Conservation (phyloP, 2,329 filamentous ascomycete genomes). For the Xylariaceae sp. region DNA sequence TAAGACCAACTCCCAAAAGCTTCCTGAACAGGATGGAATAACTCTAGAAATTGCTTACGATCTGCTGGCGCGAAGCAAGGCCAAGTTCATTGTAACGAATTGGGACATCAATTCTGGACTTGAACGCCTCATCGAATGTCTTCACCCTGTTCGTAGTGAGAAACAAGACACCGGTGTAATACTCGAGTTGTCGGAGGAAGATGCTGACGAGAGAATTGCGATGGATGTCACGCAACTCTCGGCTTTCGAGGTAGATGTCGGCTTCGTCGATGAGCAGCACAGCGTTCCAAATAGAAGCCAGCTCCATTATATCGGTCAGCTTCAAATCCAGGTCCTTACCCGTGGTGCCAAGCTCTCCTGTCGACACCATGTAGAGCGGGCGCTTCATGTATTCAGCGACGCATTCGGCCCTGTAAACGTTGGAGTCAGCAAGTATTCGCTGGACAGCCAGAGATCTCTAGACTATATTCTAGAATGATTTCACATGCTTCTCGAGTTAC, state of each 20-base stretch:
- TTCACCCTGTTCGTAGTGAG: slow-evolving; percentile 22
- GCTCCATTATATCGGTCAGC: slow-evolving; percentile 31
- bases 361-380: slow-evolving; percentile 33
- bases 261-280: slow-evolving; percentile 34
- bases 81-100: slow-evolving; percentile 21
- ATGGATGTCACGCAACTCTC: slow-evolving; percentile 19
- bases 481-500: too few species aligned
- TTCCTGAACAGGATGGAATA: too few species aligned
- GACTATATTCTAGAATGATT: too few species aligned
- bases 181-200: slow-evolving; percentile 23
- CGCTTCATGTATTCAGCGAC: slow-evolving; percentile 34
- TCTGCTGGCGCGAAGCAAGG: slow-evolving; percentile 16
- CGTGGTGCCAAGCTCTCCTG: slow-evolving; percentile 29
- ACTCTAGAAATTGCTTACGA: slow-evolving; percentile 1
- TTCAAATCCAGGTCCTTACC: slow-evolving; percentile 22
- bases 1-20: too few species aligned
- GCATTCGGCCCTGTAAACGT: slow-evolving; percentile 26
- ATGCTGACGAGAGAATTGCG: slow-evolving; percentile 23
- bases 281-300: slow-evolving; percentile 39
- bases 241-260: slow-evolving; percentile 35
- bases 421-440: too few species aligned
- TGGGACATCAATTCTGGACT: slow-evolving; percentile 23
- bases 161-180: slow-evolving; percentile 22
- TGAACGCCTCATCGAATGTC: slow-evolving; percentile 21
- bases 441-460: too few species aligned